Conservation (phyloP, 1,284 basidiomycete genomes). For the Cutaneotrichosporon mucoides region DNA sequence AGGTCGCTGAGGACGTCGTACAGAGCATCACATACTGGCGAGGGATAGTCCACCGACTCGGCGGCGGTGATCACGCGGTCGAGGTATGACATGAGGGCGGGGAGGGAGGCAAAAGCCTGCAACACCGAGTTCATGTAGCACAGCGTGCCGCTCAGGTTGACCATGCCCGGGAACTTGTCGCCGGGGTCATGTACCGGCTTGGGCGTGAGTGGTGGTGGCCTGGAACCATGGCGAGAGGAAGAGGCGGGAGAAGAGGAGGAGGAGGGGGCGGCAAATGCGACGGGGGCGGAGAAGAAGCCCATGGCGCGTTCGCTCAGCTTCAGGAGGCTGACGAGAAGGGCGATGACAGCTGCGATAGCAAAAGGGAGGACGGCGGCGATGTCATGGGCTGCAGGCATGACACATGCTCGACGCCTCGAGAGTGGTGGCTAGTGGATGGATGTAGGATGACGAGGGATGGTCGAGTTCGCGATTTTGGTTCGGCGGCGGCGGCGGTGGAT, state of each 20-base stretch:
- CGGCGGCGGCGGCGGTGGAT: no score
- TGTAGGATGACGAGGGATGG: no score
- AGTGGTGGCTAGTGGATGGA: background rate
- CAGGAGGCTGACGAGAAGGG: background rate
- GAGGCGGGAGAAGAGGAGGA: background rate
- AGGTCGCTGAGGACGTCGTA: conserved; percentile 66
- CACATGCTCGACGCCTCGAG: background rate
- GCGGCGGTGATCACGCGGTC: conserved; percentile 67
- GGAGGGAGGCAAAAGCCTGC: conserved; percentile 79
- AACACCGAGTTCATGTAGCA: conserved; percentile 93
- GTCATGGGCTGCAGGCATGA: conserved; percentile 12
- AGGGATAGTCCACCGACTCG: conserved; percentile 67
- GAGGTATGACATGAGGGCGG: conserved; percentile 69
- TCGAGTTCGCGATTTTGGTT: no score
- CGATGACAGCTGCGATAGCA: conserved; percentile 4
- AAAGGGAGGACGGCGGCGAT: conserved; percentile 1
- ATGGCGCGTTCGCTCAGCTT: conserved; percentile 2
- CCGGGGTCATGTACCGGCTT: conserved; percentile 1
- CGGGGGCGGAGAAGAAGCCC: conserved; percentile 9
- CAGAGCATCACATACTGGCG: conserved; percentile 75
- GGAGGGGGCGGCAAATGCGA: background rate
- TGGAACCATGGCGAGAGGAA: background rate
- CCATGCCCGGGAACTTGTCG: conserved; percentile 67
- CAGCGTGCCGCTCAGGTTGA: conserved; percentile 89
- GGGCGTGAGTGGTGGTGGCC: background rate